A percentile compares a stretch with the other conserved stretches of the same genome.
Evolutionary conservation across 2,329 filamentous ascomycete genomes (phyloP).

Genomic region (Colletotrichum theobromicola): DNA sequence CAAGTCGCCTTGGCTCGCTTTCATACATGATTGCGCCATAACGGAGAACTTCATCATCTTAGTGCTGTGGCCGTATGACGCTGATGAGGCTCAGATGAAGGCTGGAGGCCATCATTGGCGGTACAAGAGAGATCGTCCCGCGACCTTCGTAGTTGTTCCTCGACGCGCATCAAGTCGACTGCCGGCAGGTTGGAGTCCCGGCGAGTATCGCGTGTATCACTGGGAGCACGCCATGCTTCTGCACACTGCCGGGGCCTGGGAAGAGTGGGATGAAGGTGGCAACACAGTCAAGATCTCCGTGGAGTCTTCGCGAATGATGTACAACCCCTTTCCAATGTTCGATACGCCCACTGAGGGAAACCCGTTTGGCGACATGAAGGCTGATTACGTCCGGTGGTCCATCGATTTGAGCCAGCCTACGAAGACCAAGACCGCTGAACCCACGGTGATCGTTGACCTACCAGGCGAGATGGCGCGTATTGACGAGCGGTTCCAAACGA

Average conservation of each 20-base stretch:
- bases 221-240: neutral
- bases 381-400: slow-evolving; percentile 44
- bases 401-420: slow-evolving; percentile 37
- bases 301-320: neutral
- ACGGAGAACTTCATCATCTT: neutral
- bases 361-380: slow-evolving; percentile 33
- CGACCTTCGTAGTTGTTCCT: neutral
- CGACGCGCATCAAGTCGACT: neutral
- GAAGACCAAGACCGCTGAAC: slow-evolving; percentile 29
- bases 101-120: slow-evolving; percentile 42
- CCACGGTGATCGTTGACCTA: slow-evolving; percentile 36
- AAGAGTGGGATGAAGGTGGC: neutral
- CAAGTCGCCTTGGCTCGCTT: slow-evolving; percentile 49
- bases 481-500: slow-evolving; percentile 46
- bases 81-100: slow-evolving; percentile 28
- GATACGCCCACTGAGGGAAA: slow-evolving; percentile 20
- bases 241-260: neutral
- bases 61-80: neutral
- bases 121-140: slow-evolving; percentile 27
- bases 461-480: slow-evolving; percentile 48
- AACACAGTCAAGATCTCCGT: neutral
- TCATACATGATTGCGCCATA: slow-evolving; percentile 43
- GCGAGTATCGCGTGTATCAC: slow-evolving; percentile 23
- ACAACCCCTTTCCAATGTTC: slow-evolving; percentile 18
- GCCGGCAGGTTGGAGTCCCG: slow-evolving; percentile 25